Evolutionary conservation across 257 asterid genomes (phyloP).

Genomic region (Ligustrum vulgare): DNA sequence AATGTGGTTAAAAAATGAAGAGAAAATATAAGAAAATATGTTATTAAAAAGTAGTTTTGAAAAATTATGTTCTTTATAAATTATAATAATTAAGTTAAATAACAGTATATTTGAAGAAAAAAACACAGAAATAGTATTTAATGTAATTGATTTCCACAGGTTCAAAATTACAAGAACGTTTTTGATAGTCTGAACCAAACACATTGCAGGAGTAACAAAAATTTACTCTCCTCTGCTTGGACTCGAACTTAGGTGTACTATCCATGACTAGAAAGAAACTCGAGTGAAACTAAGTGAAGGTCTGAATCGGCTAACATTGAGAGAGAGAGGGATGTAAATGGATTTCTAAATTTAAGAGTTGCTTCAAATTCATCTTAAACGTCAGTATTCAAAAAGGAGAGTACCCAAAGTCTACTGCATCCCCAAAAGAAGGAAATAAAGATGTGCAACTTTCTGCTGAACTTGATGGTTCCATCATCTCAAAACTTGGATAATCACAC

Average conservation of each 20-base stretch:
- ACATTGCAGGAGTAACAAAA: not conserved
- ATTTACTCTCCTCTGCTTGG: not conserved
- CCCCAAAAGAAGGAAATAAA: slow-evolving; percentile 47
- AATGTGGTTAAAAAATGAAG: no score
- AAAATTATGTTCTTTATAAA: no score
- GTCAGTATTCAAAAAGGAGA: slow-evolving; percentile 35
- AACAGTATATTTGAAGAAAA: not conserved
- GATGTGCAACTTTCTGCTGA: slow-evolving; percentile 40
- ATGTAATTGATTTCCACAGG: not conserved
- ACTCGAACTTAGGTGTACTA: no score
- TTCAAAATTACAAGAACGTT: not conserved
- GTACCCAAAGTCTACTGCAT: slow-evolving; percentile 50
- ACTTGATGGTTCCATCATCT: slow-evolving; percentile 28
- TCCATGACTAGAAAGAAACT: no score
- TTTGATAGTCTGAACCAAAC: not conserved
- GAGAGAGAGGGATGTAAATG: not conserved
- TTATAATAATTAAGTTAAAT: no score
- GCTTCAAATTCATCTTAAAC: not conserved
- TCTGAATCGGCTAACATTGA: not conserved
- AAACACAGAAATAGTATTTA: not conserved
- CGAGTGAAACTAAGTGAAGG: not conserved
- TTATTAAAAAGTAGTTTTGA: no score
- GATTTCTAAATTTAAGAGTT: not conserved
- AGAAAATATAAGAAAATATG: no score
- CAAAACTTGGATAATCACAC: slow-evolving; percentile 24